phyloP scores from a whole-genome alignment of 2,329 filamentous ascomycete species.

The Colletotrichum paranaense region DNA sequence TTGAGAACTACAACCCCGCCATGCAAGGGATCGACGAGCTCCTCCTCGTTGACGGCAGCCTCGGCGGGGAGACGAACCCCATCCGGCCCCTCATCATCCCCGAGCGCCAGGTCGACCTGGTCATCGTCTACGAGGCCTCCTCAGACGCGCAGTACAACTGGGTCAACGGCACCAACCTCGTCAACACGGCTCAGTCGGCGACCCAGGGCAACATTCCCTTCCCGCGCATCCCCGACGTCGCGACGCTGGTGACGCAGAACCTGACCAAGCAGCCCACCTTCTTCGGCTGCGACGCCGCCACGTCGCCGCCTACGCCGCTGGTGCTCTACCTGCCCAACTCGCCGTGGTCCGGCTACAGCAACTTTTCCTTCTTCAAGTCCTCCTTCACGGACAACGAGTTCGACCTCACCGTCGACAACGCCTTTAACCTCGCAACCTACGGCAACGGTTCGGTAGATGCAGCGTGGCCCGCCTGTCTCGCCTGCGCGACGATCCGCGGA shows the following conservation, averaged over 20 bases:
- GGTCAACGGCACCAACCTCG: conserved; percentile 43
- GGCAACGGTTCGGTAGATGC: conserved; percentile 78
- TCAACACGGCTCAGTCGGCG: conserved; percentile 36
- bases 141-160: conserved; percentile 40
- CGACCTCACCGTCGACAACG: conserved; percentile 64
- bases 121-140: conserved; percentile 47
- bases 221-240: conserved; percentile 41
- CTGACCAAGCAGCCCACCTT: conserved; percentile 42
- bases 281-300: conserved; percentile 42
- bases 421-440: conserved; percentile 81
- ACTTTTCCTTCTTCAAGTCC: conserved; percentile 39
- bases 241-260: conserved; percentile 41
- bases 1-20: conserved; percentile 41
- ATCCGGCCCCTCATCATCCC: conserved; percentile 44
- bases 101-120: conserved; percentile 41
- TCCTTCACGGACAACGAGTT: conserved; percentile 42
- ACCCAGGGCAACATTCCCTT: conserved; percentile 42
- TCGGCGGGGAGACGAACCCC: conserved; percentile 44
- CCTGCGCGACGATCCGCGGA: conserved; percentile 81
- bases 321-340: conserved; percentile 45
- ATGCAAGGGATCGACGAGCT: conserved; percentile 42
- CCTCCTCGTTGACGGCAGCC: conserved; percentile 45
- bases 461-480: conserved; percentile 82
- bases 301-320: conserved; percentile 36
- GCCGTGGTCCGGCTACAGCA: conserved; percentile 43